These are phyloP conservation scores for Achaetomiella virescens DNA, from an alignment of 495 filamentous ascomycete genomes.

Conservation along the genomic window DNA sequence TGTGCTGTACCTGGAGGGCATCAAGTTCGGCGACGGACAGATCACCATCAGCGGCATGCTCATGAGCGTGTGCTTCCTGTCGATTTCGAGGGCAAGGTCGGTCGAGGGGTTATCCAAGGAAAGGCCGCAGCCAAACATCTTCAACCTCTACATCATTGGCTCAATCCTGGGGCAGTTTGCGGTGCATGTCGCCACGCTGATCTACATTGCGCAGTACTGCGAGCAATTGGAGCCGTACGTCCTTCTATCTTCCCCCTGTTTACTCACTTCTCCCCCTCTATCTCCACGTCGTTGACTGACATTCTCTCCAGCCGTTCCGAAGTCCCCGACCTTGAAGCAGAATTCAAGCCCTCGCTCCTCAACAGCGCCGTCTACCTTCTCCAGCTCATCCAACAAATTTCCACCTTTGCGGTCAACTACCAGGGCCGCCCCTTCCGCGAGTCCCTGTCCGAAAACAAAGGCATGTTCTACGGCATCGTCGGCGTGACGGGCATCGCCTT, in stretches of 20 bases:
- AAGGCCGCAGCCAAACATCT: conserved; percentile 96
- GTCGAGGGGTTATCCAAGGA: conserved; percentile 96
- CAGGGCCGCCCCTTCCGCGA: conserved; percentile 97
- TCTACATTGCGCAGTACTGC: conserved; percentile 90
- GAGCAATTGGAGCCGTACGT: conserved; percentile 75
- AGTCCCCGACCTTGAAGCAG: conserved; percentile 84
- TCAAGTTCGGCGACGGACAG: conserved; percentile 98
- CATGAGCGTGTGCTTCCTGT: conserved; percentile 99
- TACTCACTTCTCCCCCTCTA: not conserved
- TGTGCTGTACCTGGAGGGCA: conserved; percentile 94
- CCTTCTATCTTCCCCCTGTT: too few relatives aligned
- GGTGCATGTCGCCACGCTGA: conserved; percentile 86
- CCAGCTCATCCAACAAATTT: conserved; percentile 98
- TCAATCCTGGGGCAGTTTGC: conserved; percentile 97
- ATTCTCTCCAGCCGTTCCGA: conserved; percentile 49
- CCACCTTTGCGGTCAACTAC: conserved; percentile 99
- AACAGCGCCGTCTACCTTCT: conserved; percentile 97
- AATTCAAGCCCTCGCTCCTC: conserved; percentile 89
- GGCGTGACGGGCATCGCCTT: conserved; percentile 86
- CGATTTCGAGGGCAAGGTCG: conserved; percentile 88
- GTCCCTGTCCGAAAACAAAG: conserved; percentile 86
- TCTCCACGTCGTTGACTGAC: not conserved
- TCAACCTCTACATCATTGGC: conserved; percentile 97
- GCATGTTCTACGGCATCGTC: conserved; percentile 96
- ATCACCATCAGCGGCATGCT: conserved; percentile 99